Conservation (phyloP, 306 rosid species). For the Acacia crassicarpa region DNA sequence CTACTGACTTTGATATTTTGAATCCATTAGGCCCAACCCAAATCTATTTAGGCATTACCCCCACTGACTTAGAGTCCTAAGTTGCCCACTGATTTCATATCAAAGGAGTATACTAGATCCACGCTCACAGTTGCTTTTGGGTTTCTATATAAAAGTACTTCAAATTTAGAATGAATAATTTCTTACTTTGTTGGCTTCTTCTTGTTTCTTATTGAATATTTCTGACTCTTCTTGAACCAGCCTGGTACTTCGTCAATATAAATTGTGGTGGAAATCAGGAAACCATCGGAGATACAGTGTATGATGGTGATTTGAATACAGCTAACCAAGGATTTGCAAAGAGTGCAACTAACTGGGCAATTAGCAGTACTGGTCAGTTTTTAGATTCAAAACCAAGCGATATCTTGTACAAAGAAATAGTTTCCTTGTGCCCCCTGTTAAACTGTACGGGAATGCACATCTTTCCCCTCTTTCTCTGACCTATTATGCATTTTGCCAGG, state of each 20-base stretch:
- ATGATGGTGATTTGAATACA: constrained; percentile 25
- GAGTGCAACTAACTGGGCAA: constrained; percentile 47
- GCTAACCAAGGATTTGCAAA: constrained; percentile 2
- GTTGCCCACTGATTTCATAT: not conserved
- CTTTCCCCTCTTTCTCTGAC: constrained; percentile 65
- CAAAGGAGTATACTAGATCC: not conserved
- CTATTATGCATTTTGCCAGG: constrained; percentile 55
- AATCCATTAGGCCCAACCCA: not conserved
- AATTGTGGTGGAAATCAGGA: constrained; percentile 39
- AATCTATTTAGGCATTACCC: not conserved
- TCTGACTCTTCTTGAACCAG: constrained; percentile 13
- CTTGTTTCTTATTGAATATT: not conserved
- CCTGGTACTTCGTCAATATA: constrained; percentile 33
- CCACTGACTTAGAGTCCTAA: too few relatives aligned
- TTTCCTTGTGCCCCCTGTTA: constrained; percentile 34
- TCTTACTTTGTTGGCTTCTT: not conserved
- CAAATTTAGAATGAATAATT: not conserved
- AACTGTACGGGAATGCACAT: constrained; percentile 60
- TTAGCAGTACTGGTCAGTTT: constrained; percentile 57
- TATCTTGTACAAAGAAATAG: not conserved
- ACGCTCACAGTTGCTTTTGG: not conserved
- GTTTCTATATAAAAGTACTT: not conserved
- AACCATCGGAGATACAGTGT: constrained; percentile 15
- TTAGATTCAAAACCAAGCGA: constrained; percentile 16
- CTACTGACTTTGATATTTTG: too few relatives aligned